A percentile compares a stretch with the other conserved stretches of the same genome.
Conservation (phyloP, 2,329 filamentous ascomycete species). For the Dothideomycetidae sp. region DNA sequence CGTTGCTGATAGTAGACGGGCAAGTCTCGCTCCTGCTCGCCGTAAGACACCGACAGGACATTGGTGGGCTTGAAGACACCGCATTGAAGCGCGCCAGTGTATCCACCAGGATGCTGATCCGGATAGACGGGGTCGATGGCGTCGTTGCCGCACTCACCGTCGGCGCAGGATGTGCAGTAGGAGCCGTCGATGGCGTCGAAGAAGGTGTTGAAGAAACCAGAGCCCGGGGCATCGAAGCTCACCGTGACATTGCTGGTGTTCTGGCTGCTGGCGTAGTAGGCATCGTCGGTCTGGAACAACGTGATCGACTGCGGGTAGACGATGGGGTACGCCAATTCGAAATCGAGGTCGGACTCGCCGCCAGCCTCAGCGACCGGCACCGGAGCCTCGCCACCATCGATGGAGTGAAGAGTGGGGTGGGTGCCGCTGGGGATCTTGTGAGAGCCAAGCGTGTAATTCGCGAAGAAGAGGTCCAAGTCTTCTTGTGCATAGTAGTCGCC, state of each 20-base stretch:
- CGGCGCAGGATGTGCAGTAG: constrained; percentile 35
- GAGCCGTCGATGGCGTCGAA: constrained; percentile 39
- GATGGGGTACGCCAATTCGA: constrained; percentile 34
- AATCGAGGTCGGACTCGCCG: constrained; percentile 33
- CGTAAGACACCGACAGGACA: constrained; percentile 47
- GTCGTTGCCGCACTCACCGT: constrained; percentile 35
- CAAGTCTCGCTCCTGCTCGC: constrained; percentile 40
- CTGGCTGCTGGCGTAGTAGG: too few species aligned
- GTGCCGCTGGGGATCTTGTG: constrained; percentile 9
- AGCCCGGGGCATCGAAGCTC: constrained; percentile 3
- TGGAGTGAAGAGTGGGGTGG: constrained; percentile 3
- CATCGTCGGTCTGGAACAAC: constrained; percentile 35
- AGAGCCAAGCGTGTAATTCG: background rate
- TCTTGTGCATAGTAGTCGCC: constrained; percentile 13
- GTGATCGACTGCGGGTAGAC: constrained; percentile 35
- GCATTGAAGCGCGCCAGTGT: constrained; percentile 32
- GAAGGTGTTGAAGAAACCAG: constrained; percentile 33
- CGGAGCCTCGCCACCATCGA: constrained; percentile 9
- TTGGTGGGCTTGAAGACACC: constrained; percentile 37
- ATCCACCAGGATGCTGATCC: constrained; percentile 33
- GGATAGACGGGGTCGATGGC: constrained; percentile 37
- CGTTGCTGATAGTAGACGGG: constrained; percentile 40
- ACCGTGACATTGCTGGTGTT: too few species aligned
- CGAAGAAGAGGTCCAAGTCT: constrained; percentile 11
- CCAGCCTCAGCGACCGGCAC: background rate